Evolutionary conservation across 2,329 filamentous ascomycete genomes (phyloP).

Genomic region (Pseudogymnoascus sp.): DNA sequence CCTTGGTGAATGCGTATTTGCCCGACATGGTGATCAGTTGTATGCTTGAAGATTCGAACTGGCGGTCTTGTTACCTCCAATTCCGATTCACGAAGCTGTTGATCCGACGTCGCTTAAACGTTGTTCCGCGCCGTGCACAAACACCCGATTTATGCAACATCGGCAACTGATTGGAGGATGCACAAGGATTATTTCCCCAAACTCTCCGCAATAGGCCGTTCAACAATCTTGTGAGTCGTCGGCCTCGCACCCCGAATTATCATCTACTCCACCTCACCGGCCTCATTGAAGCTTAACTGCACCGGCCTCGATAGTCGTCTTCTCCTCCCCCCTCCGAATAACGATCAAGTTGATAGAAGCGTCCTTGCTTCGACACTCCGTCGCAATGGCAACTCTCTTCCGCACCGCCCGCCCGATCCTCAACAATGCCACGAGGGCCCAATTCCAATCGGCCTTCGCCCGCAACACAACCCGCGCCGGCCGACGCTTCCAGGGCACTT

Average conservation of each 20-base stretch:
- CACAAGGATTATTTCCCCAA: constrained; percentile 8
- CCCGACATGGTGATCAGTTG: constrained; percentile 58
- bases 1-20: constrained; percentile 86
- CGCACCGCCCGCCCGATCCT: constrained; percentile 48
- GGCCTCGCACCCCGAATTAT: constrained; percentile 6
- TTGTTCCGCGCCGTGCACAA: constrained; percentile 4
- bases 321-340: background rate
- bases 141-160: constrained; percentile 3
- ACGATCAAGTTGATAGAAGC: constrained; percentile 3
- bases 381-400: constrained; percentile 35
- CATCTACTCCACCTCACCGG: background rate
- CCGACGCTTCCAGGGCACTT: constrained; percentile 66
- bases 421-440: constrained; percentile 47
- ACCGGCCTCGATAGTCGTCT: background rate
- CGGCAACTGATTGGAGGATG: background rate
- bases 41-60: constrained; percentile 10
- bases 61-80: background rate
- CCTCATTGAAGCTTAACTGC: background rate
- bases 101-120: background rate
- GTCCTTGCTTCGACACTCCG: constrained; percentile 1
- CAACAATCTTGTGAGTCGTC: constrained; percentile 7
- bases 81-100: constrained; percentile 7
- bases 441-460: constrained; percentile 42
- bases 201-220: constrained; percentile 5
- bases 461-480: constrained; percentile 26